Evolutionary conservation across 495 filamentous ascomycete species (phyloP), one percentile per base, ranked within the genome.

Genomic region (Podospora australis): DNA sequence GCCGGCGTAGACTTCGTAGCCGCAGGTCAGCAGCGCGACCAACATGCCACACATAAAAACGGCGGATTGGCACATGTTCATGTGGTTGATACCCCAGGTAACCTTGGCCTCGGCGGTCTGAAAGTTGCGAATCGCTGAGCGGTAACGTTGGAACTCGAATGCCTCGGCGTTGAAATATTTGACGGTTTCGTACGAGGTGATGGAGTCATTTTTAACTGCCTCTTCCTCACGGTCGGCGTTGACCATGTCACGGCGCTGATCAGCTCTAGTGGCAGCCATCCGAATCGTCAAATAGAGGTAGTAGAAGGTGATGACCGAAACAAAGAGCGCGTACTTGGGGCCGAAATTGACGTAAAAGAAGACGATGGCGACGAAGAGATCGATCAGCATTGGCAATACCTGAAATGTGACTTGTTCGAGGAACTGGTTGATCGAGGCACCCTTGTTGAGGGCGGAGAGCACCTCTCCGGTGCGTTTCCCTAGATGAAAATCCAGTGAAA

Each of bases 141-240:
- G 77, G 58, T 91, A 96, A 8, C 94, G 82, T 29, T 81, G 78
- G 64, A 95, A 96, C 58, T 98, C 92, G 64, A 90, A 95, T 6
- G 81, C 74, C 62, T 98, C 92, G 2, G 92, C 91, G 59, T 96
- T 96, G 76, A 98, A 98, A 61, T 97, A 97, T 64, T 98, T 97
- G 58, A 98, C 92, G 20, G 92, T 97, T 66, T 98, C 92, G 63
- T 97, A 98, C 9, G 90, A 92, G 28, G 90, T 82, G 78, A 98
- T 94, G 0, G 92, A 96, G 60, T 98, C 94, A 56, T 96, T 96
- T 70, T 96, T 97, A 43, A 96, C 90, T 3, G 92, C 94, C 59
- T 96, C 91, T 69, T 96, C 88, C 65, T 96, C 88, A 42, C 94
- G 78, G 47, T 88, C 87, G 11, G 89, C 86, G 59, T 96, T 96